Evolutionary conservation across 345 rosid genomes (phyloP), one percentile per base, ranked within the genome.

Genomic region (Barbarea vulgaris): DNA sequence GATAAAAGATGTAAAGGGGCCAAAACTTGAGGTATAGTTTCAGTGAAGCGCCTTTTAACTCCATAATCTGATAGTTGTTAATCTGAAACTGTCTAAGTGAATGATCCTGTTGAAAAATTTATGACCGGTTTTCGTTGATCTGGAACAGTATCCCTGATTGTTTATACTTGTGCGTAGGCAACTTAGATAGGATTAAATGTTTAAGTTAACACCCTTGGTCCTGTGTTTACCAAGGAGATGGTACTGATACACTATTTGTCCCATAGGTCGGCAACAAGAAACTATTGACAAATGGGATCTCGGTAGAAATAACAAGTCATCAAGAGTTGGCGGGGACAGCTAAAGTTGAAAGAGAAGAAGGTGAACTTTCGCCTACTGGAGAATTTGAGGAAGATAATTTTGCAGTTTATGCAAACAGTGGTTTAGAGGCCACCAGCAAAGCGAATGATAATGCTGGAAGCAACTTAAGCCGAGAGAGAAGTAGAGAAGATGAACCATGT

Each of bases 261-360:
- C 73, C 62, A 36, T 83, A 93, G 98, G 85, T 73, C 52, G 86
- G 85, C 67, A 84, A 83, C 33, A 85, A 72, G 77, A 85, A 54
- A 64, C 34, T 55, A 53, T 46, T 64, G 47, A 80, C 84, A 51
- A 87, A 88, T 80, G 95, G 91, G 73, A 80, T 63, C 66, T 56
- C 70, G 25, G 75, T 75, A 28, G 87, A 83, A 37, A 84, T 80
- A 25, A 86, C 81, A 78, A 84, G 80, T 74, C 78, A 73, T 65
- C 84, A 81, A 72, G 91, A 83, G 75, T 69, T 83, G 60, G 81
- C 30, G 47, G 83, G 78, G 42, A 86, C 78, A 54, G 81, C 84
- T 31, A 89, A 87, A 85, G 83, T 83, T 77, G 96, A 90, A 77
- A 93, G 94, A 79, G 98, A 93, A 81, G 98, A 93, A 82, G 98